Evolutionary conservation across 2,329 filamentous ascomycete genomes (phyloP).

Genomic region (Amauroascus niger): DNA sequence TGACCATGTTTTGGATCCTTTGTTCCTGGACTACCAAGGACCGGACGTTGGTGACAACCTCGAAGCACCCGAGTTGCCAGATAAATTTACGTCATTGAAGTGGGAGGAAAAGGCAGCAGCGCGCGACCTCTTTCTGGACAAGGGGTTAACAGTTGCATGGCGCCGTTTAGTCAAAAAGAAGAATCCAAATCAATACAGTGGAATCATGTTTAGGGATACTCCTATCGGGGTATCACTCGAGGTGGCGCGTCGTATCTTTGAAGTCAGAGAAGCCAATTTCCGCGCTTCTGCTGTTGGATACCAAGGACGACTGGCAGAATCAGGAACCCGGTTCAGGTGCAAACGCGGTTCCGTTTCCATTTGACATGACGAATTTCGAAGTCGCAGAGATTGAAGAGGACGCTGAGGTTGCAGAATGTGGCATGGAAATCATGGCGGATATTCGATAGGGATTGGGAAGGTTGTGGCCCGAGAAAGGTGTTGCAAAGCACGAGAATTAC

Average conservation of each 20-base stretch:
- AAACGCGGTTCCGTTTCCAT: not conserved
- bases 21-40: conserved; percentile 23
- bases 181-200: conserved; percentile 10
- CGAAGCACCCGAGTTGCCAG: conserved; percentile 16
- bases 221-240: conserved; percentile 5
- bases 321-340: not conserved
- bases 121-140: conserved; percentile 1
- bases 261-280: conserved; percentile 12
- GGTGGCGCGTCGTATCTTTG: conserved; percentile 10
- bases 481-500: conserved; percentile 12
- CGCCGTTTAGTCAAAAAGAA: conserved; percentile 10
- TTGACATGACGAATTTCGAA: conserved; percentile 6
- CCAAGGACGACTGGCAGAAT: conserved; percentile 6
- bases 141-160: conserved; percentile 12
- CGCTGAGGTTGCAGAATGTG: conserved; percentile 2
- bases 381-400: conserved; percentile 8
- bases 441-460: conserved; percentile 7
- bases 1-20: conserved; percentile 23
- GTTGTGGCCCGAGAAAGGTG: conserved; percentile 14
- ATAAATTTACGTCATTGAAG: conserved; percentile 3
- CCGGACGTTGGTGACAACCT: conserved; percentile 24
- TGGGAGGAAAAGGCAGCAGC: conserved; percentile 2
- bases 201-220: conserved; percentile 11
- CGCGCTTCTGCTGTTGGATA: conserved; percentile 8
- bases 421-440: conserved; percentile 10